Evolutionary conservation across 1,139 yeast genomes (phyloP).

Genomic region (Saccharomycopsis hybrid): DNA sequence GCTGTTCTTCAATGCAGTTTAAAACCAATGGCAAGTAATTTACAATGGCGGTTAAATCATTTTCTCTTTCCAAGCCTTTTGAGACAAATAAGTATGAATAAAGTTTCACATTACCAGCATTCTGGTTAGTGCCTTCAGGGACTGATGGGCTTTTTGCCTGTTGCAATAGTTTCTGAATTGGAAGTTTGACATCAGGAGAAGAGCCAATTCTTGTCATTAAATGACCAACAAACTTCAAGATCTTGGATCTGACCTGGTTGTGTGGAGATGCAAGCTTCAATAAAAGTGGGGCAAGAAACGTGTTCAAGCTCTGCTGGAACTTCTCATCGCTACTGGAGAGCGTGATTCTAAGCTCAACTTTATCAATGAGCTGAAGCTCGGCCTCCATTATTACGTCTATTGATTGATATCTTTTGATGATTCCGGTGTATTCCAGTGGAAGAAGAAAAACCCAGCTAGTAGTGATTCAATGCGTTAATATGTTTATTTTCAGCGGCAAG

Average conservation of each 20-base stretch:
- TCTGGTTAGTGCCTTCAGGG: background rate
- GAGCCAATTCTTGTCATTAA: conserved; percentile 62
- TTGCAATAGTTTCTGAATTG: conserved; percentile 51
- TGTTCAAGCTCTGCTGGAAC: conserved; percentile 51
- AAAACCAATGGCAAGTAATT: conserved; percentile 44
- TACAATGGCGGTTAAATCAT: conserved; percentile 28
- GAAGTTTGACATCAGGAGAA: conserved; percentile 48
- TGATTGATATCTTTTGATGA: too few species aligned
- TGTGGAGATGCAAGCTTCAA: conserved; percentile 73
- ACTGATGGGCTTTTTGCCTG: conserved; percentile 51
- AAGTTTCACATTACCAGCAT: conserved; percentile 30
- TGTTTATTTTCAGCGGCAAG: too few species aligned
- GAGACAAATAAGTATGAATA: conserved; percentile 64
- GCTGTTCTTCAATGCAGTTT: conserved; percentile 37
- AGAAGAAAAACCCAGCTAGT: too few species aligned
- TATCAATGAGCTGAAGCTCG: conserved; percentile 56
- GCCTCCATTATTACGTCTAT: conserved; percentile 28
- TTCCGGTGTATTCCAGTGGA: too few species aligned
- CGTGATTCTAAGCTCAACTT: conserved; percentile 80
- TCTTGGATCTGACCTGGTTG: conserved; percentile 58
- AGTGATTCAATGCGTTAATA: too few species aligned
- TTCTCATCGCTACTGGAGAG: conserved; percentile 65
- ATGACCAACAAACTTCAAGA: conserved; percentile 61
- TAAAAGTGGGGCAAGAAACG: conserved; percentile 71
- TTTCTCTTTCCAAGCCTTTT: conserved; percentile 53